These are phyloP conservation scores for Halenospora varia DNA, from an alignment of 495 filamentous ascomycete genomes.

Conservation along the genomic window DNA sequence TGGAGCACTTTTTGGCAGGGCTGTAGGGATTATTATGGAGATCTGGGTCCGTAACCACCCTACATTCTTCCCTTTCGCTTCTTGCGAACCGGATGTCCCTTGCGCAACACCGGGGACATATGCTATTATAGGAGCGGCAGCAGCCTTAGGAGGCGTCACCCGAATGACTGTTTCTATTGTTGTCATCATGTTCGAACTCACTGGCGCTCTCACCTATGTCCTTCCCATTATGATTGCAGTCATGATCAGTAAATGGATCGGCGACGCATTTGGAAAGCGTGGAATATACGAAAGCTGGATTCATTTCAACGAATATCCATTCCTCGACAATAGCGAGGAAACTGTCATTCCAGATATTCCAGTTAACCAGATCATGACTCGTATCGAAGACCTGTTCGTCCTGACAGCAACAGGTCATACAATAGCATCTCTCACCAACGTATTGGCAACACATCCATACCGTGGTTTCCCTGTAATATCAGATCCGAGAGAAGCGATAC, in stretches of 20 bases:
- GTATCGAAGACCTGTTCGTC: constrained; percentile 83
- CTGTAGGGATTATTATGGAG: constrained; percentile 82
- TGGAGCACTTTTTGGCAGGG: constrained; percentile 88
- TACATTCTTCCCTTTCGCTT: constrained; percentile 67
- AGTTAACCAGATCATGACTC: constrained; percentile 83
- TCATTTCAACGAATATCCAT: constrained; percentile 92
- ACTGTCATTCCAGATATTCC: constrained; percentile 76
- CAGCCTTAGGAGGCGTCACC: constrained; percentile 91
- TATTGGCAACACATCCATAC: constrained; percentile 71
- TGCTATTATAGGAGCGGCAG: constrained; percentile 95
- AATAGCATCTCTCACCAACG: constrained; percentile 62
- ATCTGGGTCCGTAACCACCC: constrained; percentile 83
- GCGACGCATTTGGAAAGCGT: constrained; percentile 88
- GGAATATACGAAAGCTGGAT: constrained; percentile 99
- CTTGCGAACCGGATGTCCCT: constrained; percentile 81
- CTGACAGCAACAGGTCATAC: constrained; percentile 86
- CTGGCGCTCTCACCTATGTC: constrained; percentile 92
- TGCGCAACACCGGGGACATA: constrained; percentile 95
- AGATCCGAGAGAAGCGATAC: constrained; percentile 64
- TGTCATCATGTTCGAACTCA: constrained; percentile 99
- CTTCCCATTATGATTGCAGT: constrained; percentile 99
- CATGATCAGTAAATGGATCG: constrained; percentile 97
- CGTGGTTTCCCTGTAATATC: constrained; percentile 91
- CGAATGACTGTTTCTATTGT: constrained; percentile 97
- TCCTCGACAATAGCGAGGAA: constrained; percentile 91